phyloP scores from a whole-genome alignment of 108 stramenopile genomes.

The Licmophora abbreviata region DNA sequence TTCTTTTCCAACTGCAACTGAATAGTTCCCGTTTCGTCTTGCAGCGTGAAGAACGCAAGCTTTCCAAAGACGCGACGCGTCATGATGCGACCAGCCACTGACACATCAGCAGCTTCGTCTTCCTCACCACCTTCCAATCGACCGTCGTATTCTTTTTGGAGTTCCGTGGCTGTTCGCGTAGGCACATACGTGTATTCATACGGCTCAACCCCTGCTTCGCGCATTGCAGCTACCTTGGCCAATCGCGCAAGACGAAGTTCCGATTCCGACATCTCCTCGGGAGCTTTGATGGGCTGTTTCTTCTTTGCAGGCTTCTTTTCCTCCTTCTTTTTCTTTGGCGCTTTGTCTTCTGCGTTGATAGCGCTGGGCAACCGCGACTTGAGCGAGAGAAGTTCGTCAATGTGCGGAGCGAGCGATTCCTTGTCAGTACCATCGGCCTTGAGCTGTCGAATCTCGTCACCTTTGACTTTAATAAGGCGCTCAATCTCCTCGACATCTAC shows the following conservation, averaged over 20 bases:
- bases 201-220: conserved; percentile 69
- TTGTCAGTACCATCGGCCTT: conserved; percentile 69
- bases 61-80: conserved; percentile 93
- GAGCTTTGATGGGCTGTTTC: conserved; percentile 12
- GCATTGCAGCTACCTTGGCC: conserved; percentile 74
- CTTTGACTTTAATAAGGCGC: conserved; percentile 58
- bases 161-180: conserved; percentile 49
- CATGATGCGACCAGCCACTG: conserved; percentile 92
- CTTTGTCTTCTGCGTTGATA: conserved; percentile 7
- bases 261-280: conserved; percentile 33
- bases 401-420: conserved; percentile 64
- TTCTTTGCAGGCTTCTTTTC: conserved; percentile 8
- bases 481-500: conserved; percentile 4
- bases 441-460: conserved; percentile 72
- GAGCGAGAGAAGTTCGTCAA: conserved; percentile 67
- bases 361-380: conserved; percentile 52
- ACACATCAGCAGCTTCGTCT: conserved; percentile 56
- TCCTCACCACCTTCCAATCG: conserved; percentile 79
- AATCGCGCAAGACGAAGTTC: conserved; percentile 73
- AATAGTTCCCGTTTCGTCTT: conserved; percentile 84
- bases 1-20: conserved; percentile 95
- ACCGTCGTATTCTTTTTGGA: conserved; percentile 51
- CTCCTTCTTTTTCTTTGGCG: conserved; percentile 16
- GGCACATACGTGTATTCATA: conserved; percentile 73
- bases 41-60: conserved; percentile 91